phyloP scores from a whole-genome alignment of 805 yeast genomes.

The Wickerhamomyces bovis region DNA sequence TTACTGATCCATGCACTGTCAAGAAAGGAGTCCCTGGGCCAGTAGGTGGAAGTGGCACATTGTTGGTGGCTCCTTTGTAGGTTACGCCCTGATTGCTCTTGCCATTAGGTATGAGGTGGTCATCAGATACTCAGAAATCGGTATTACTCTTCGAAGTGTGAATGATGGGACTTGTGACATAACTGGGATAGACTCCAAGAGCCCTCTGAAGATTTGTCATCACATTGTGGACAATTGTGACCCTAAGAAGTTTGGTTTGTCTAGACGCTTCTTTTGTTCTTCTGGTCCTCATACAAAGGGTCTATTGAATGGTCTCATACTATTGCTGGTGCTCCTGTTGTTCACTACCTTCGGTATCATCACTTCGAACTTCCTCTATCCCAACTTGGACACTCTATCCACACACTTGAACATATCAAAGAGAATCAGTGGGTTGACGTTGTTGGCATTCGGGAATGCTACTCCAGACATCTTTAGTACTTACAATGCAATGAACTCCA shows the following conservation, averaged over 20 bases:
- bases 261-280: neutral
- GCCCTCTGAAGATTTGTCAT: neutral
- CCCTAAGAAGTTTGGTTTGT: neutral
- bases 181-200: neutral
- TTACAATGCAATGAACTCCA: conserved; percentile 68
- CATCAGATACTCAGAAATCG: neutral
- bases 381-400: conserved; percentile 67
- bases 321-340: neutral
- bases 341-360: conserved; percentile 68
- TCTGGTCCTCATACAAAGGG: neutral
- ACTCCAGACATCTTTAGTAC: conserved; percentile 87
- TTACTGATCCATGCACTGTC: neutral
- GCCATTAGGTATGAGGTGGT: neutral
- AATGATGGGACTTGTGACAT: neutral
- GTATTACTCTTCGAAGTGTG: neutral
- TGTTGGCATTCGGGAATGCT: conserved; percentile 88
- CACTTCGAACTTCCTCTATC: conserved; percentile 79
- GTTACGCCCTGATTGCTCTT: neutral
- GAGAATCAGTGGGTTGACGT: conserved; percentile 76
- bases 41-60: neutral
- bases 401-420: conserved; percentile 58
- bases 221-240: neutral
- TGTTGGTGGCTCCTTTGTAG: neutral
- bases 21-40: neutral
- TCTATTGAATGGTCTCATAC: conserved; percentile 22